Evolutionary conservation across 2,329 filamentous ascomycete genomes (phyloP).

Genomic region (Aureobasidium zeae): DNA sequence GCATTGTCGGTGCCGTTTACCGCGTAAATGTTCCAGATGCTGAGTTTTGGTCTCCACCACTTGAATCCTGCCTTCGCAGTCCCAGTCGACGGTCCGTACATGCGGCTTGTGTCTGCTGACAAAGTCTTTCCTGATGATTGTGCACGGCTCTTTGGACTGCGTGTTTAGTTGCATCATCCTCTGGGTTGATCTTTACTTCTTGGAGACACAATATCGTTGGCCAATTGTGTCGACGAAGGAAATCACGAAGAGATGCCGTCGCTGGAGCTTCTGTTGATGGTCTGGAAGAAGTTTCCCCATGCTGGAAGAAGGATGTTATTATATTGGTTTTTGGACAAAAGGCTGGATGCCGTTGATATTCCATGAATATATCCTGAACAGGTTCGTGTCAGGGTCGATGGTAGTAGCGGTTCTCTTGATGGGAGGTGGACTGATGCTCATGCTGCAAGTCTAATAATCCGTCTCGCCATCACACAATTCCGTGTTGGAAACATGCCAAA

Average conservation of each 20-base stretch:
- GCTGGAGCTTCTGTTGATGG: background rate
- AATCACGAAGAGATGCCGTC: conserved; percentile 31
- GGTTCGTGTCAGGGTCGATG: background rate
- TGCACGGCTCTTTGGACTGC: conserved; percentile 35
- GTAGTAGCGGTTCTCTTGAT: conserved; percentile 20
- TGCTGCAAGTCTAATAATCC: background rate
- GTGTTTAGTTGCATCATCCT: conserved; percentile 32
- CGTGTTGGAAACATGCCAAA: too few relatives aligned
- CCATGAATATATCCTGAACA: conserved; percentile 38
- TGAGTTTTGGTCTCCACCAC: conserved; percentile 38
- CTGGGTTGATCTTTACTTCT: conserved; percentile 41
- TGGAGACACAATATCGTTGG: conserved; percentile 40
- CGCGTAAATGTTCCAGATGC: conserved; percentile 45
- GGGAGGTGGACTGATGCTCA: conserved; percentile 26
- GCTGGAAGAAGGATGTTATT: conserved; percentile 34
- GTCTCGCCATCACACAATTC: too few relatives aligned
- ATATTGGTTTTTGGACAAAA: conserved; percentile 33
- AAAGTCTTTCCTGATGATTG: conserved; percentile 41
- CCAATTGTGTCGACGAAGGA: conserved; percentile 38
- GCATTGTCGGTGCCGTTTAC: conserved; percentile 44
- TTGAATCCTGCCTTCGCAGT: conserved; percentile 44
- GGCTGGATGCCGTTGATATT: conserved; percentile 41
- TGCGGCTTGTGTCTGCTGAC: conserved; percentile 21
- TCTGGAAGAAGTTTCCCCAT: conserved; percentile 9
- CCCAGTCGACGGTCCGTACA: conserved; percentile 40